Evolutionary conservation across 2,329 filamentous ascomycete genomes (phyloP).

Genomic region (Paracorniculantispora psalliotae): DNA sequence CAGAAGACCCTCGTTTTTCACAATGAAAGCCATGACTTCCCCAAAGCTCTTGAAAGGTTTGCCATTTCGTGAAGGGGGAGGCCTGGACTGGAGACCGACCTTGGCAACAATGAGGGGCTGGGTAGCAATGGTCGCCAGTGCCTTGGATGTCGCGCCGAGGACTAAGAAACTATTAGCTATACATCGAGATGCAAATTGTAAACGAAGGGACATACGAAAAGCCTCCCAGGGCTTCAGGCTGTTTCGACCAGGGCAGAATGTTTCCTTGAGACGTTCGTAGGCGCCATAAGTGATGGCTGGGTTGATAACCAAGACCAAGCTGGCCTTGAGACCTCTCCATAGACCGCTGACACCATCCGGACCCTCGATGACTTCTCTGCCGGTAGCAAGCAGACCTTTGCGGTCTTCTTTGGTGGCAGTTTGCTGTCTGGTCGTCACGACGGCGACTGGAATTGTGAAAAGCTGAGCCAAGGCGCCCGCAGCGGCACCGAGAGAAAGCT

Average conservation of each 20-base stretch:
- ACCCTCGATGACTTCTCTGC: constrained; percentile 79
- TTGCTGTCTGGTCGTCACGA: constrained; percentile 93
- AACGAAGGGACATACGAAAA: constrained; percentile 69
- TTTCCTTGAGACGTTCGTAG: constrained; percentile 79
- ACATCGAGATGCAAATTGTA: not conserved
- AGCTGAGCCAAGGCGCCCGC: constrained; percentile 89
- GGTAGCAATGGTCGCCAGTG: constrained; percentile 83
- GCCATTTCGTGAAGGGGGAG: constrained; percentile 75
- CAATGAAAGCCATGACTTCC: constrained; percentile 92
- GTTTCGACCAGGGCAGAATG: constrained; percentile 71
- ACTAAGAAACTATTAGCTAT: constrained; percentile 44
- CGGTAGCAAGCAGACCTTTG: constrained; percentile 83
- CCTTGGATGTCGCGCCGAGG: constrained; percentile 88
- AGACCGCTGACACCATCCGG: constrained; percentile 86
- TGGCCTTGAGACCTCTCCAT: constrained; percentile 94
- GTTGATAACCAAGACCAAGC: constrained; percentile 90
- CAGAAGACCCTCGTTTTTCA: constrained; percentile 75
- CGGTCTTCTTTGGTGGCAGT: constrained; percentile 80
- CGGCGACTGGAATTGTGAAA: constrained; percentile 93
- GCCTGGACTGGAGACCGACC: constrained; percentile 90
- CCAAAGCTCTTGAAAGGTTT: constrained; percentile 90
- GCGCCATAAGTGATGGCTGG: constrained; percentile 97
- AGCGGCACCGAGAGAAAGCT: constrained; percentile 78
- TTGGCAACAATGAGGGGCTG: constrained; percentile 97
- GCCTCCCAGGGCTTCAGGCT: constrained; percentile 80